These are phyloP conservation scores for Diplosphaera chodatii DNA, from an alignment of 139 green algal genomes.

Conservation along the genomic window DNA sequence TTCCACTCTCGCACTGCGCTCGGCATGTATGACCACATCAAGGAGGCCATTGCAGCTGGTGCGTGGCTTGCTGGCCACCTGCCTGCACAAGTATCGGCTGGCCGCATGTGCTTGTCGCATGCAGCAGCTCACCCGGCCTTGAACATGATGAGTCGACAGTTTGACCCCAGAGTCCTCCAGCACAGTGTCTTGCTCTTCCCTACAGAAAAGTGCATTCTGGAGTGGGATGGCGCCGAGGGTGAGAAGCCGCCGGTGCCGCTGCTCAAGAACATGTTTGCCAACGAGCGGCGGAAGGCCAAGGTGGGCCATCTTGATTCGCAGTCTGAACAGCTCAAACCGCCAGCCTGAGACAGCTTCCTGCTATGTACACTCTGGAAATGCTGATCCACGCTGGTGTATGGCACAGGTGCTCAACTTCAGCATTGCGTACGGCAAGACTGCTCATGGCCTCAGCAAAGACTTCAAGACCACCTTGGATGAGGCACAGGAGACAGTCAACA, in stretches of 20 bases:
- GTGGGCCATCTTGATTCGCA: too few relatives aligned
- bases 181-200: not conserved
- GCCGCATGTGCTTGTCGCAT: too few relatives aligned
- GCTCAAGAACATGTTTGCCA: slow-evolving; percentile 85
- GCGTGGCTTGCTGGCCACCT: too few relatives aligned
- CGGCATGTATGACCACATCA: slow-evolving; percentile 96
- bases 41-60: slow-evolving; percentile 67
- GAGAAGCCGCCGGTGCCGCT: slow-evolving; percentile 51
- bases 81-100: too few relatives aligned
- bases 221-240: slow-evolving; percentile 53
- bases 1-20: slow-evolving; percentile 93
- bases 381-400: too few relatives aligned
- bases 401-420: slow-evolving; percentile 88
- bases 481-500: slow-evolving; percentile 79
- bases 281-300: slow-evolving; percentile 84
- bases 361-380: too few relatives aligned
- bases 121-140: too few relatives aligned
- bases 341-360: too few relatives aligned
- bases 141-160: too few relatives aligned
- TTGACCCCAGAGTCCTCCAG: too few relatives aligned
- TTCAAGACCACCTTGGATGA: slow-evolving; percentile 77
- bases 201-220: slow-evolving; percentile 54
- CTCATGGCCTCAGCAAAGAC: slow-evolving; percentile 88
- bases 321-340: too few relatives aligned
- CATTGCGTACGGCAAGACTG: slow-evolving; percentile 98